Conservation (phyloP, 2,329 filamentous ascomycete genomes). For the Pseudopithomyces chartarum region DNA sequence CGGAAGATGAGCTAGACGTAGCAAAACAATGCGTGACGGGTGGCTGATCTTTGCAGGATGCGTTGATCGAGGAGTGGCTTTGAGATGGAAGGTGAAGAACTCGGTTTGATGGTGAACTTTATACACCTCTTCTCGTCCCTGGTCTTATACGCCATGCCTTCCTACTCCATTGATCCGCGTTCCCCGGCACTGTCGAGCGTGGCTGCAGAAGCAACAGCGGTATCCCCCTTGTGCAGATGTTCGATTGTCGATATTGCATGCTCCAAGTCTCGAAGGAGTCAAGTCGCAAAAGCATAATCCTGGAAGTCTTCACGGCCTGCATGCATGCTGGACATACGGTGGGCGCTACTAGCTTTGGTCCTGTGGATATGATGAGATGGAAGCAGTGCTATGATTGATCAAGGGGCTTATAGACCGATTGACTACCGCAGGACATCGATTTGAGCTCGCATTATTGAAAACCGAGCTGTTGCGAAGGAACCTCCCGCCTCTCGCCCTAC, state of each 20-base stretch:
- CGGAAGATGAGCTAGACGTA: neutral
- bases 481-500: conserved; percentile 11
- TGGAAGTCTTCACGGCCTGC: conserved; percentile 4
- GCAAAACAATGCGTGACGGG: conserved; percentile 2
- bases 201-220: neutral
- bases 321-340: conserved; percentile 7
- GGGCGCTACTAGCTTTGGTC: conserved; percentile 9
- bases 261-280: too few species aligned
- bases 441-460: conserved; percentile 9
- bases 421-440: conserved; percentile 6
- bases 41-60: too few species aligned
- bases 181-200: too few species aligned
- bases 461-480: conserved; percentile 9
- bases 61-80: too few species aligned
- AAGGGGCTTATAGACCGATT: conserved; percentile 12
- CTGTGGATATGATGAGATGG: conserved; percentile 7
- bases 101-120: neutral
- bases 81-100: neutral
- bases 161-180: neutral
- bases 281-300: conserved; percentile 9
- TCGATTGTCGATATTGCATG: too few species aligned
- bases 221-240: too few species aligned
- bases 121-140: neutral
- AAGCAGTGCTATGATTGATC: conserved; percentile 10
- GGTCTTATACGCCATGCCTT: neutral